phyloP scores from a whole-genome alignment of 164 flowering plant genomes.

The Malania oleifera region DNA sequence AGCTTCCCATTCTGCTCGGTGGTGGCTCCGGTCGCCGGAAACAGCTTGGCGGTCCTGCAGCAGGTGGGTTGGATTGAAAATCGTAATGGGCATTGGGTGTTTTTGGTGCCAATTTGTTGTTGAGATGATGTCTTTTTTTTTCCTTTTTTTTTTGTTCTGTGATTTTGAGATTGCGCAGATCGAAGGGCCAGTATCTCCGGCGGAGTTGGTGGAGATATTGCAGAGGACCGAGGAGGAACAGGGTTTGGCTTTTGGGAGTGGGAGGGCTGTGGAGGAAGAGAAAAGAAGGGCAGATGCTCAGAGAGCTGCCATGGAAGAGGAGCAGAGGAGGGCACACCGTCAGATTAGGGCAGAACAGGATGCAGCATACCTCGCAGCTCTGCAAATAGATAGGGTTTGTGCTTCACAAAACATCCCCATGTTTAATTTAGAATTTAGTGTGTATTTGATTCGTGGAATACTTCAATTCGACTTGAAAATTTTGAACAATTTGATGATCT shows the following conservation, averaged over 20 bases:
- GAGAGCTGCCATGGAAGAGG: no score
- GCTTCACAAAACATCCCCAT: not conserved
- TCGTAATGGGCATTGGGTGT: not conserved
- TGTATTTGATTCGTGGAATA: no score
- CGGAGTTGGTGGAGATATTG: constrained; percentile 57
- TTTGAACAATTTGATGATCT: no score
- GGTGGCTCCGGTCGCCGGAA: constrained; percentile 45
- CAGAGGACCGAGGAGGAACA: constrained; percentile 67
- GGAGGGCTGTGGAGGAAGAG: constrained; percentile 27
- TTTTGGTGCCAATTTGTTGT: not conserved
- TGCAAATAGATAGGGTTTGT: constrained; percentile 45
- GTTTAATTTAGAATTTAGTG: no score
- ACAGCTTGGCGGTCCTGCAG: constrained; percentile 48
- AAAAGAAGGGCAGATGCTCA: constrained; percentile 37
- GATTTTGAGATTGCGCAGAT: constrained; percentile 26
- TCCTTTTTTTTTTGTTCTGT: not conserved
- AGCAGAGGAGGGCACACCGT: no score
- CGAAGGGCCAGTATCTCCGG: constrained; percentile 69
- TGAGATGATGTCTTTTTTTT: not conserved
- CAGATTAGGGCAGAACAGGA: constrained; percentile 62
- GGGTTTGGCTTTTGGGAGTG: constrained; percentile 48
- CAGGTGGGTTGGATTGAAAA: constrained; percentile 37
- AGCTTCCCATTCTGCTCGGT: constrained; percentile 67
- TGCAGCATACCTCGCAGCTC: constrained; percentile 61
- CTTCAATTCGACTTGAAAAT: no score